A percentile compares a stretch with the other conserved stretches of the same genome.
phyloP scores from a whole-genome alignment of 1,139 yeast species.

The Williopsis jadinii region DNA sequence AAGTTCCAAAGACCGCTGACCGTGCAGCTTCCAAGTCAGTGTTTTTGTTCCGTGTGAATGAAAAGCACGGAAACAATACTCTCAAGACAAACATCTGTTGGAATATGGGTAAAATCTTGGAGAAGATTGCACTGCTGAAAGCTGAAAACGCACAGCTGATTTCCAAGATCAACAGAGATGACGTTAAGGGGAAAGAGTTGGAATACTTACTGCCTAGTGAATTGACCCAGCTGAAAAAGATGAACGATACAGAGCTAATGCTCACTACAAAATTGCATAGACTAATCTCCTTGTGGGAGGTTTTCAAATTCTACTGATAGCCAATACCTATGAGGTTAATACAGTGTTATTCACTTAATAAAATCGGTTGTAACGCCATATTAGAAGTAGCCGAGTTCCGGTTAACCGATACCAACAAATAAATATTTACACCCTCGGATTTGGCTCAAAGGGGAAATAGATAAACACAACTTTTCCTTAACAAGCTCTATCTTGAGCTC shows the following conservation, averaged over 20 bases:
- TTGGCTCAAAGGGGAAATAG: too few species aligned
- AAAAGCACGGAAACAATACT: conserved; percentile 40
- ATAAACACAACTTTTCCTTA: too few species aligned
- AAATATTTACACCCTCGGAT: too few species aligned
- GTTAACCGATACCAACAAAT: too few species aligned
- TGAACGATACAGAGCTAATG: conserved; percentile 50
- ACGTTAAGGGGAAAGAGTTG: conserved; percentile 77
- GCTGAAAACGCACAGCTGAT: conserved; percentile 59
- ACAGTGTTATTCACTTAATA: too few species aligned
- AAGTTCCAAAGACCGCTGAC: conserved; percentile 87
- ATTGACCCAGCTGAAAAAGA: conserved; percentile 56
- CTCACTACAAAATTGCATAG: conserved; percentile 50
- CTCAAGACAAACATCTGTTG: conserved; percentile 51
- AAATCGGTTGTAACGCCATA: too few species aligned
- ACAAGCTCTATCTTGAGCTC: too few species aligned
- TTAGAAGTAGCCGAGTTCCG: too few species aligned
- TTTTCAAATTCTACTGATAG: conserved; percentile 31
- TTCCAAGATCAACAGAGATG: conserved; percentile 80
- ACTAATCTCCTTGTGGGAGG: conserved; percentile 45
- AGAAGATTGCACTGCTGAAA: conserved; percentile 50
- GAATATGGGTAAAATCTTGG: conserved; percentile 61
- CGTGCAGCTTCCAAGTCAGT: conserved; percentile 88
- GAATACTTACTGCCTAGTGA: conserved; percentile 72
- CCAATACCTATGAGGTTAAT: too few species aligned
- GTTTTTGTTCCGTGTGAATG: conserved; percentile 70